These are phyloP conservation scores for Pythium pyrilobum DNA, from an alignment of 352 stramenopile genomes.

Conservation along the genomic window DNA sequence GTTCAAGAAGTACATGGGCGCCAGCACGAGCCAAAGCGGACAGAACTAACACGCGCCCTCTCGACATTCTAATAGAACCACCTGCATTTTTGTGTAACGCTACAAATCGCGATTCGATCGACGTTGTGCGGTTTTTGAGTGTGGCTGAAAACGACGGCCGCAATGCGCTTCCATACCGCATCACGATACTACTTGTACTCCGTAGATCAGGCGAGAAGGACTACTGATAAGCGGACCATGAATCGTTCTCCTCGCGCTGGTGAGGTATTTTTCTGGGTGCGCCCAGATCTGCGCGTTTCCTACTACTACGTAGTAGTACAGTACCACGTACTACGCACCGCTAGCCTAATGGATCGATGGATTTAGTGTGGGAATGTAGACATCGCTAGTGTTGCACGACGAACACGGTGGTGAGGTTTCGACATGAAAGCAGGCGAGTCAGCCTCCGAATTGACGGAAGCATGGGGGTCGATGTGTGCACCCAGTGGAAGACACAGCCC, in stretches of 20 bases:
- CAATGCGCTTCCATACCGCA: too few relatives aligned
- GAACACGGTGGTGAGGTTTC: slow-evolving; percentile 35
- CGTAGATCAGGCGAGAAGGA: too few relatives aligned
- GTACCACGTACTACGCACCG: too few relatives aligned
- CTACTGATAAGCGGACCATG: too few relatives aligned
- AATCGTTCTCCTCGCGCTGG: too few relatives aligned
- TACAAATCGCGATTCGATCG: too few relatives aligned
- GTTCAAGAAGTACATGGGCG: slow-evolving; percentile 74
- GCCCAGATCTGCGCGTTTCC: too few relatives aligned
- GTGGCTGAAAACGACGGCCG: too few relatives aligned
- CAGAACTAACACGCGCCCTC: slow-evolving; percentile 5
- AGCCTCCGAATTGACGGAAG: slow-evolving; percentile 9
- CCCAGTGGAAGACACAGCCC: slow-evolving; percentile 38
- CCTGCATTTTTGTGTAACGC: neutral
- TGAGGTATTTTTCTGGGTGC: too few relatives aligned
- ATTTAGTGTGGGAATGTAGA: slow-evolving; percentile 25
- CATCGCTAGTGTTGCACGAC: slow-evolving; percentile 60
- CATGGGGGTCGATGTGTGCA: slow-evolving; percentile 30
- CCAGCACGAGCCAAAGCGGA: neutral
- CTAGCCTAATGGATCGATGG: neutral
- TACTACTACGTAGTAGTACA: too few relatives aligned
- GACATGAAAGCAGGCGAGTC: slow-evolving; percentile 60
- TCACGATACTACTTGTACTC: too few relatives aligned
- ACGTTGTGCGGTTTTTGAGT: too few relatives aligned
- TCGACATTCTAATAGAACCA: neutral